Base-by-base conservation (phyloP, 106 monocot genomes). In the Dioscorea zingiberensis region DNA sequence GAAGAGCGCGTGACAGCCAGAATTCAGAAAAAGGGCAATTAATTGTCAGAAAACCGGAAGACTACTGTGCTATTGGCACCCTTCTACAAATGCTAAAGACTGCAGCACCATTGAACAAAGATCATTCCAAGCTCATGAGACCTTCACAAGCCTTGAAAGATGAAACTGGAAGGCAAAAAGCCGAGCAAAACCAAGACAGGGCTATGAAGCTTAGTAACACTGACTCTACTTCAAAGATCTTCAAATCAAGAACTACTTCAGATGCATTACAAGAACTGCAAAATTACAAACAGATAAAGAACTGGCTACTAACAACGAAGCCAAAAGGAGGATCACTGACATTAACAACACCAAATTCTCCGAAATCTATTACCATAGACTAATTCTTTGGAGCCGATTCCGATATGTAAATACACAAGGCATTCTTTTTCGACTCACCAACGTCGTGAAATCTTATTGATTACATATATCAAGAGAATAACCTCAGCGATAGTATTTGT, bases 241-340 rank as follows among this genome's bases (percentile, higher is more conserved):
- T 56, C 16, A 79, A 62, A 73, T 80, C 83, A 3, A 87, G 72
- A 72, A 95, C 94, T 24, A 59, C 85, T 21, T 73, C 75, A 4
- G 81, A 87, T 71, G 94, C 87, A 30, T 66, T 91, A 47, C 64
- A 80, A 54, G 91, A 95, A 57, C 66, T 95, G 47, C 73, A 58
- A 32, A 69, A 21, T 28, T 95, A 85, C 59, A 76, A 62, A 59
- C 73, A 85, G 51, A 76, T 91, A 49, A 85, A 77, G 56, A 83
- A 91, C 27, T 51, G 54, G 21, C 62, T 95, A 38, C 73, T 87
- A 47, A n/a, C 66, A 47, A n/a, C 73, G n/a, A n/a, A n/a, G n/a
- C n/a, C n/a, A n/a, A n/a, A 71, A 49, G 64, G 75, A 45, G 81
- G 57, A 29, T 59, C 65, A 19, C 71, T 51, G n/a, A 46, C 64